Evolutionary conservation across 78 protist species (phyloP), one percentile per base, ranked within the genome.

Genomic region (Cavenderia fasciculata): DNA sequence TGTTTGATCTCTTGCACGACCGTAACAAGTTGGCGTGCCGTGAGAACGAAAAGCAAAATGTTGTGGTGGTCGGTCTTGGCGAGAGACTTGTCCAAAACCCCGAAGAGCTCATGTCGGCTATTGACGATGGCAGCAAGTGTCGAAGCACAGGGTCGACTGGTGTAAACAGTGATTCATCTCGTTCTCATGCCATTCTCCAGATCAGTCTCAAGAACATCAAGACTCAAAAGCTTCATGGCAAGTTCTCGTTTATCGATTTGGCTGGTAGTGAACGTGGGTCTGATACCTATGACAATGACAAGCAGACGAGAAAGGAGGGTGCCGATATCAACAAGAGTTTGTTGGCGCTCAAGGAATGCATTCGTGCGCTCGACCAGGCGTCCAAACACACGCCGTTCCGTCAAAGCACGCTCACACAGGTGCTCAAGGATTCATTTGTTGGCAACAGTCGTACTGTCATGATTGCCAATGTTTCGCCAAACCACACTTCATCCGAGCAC

Each of bases 281-380:
- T 0, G 99, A 98, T 86, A 96, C 97, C 0, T 54, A 54, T 29
- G 93, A 95, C 49, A 65, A 52, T 61, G 93, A 98, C 94, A 61
- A 94, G 8, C 95, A 95, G 72, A 96, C 97, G 23, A 78, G 99
- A 23, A 72, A 93, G 74, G 99, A 98, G 77, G 98, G 98, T 23
- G 98, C 98, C 18, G 97, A 96, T 44, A 98, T 98, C 94, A 98
- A 98, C 82, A 92, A 94, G 88, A 70, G 93, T 66, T 70, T 98
- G 34, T 94, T 98, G 59, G 97, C 98, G 4, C 92, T 98, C n/a
- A 96, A 98, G 71, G 99, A 98, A 57, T 98, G 99, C 88, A 98
- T 98, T 90, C 79, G 99, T 23, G 95, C 98, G 2, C 79, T 97
- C 21, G 98, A 95, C 69, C 86, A 59, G 74, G 27, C 73, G 10